phyloP scores from a whole-genome alignment of 1,284 basidiomycete genomes.

The Uromyces viciae-fabae region DNA sequence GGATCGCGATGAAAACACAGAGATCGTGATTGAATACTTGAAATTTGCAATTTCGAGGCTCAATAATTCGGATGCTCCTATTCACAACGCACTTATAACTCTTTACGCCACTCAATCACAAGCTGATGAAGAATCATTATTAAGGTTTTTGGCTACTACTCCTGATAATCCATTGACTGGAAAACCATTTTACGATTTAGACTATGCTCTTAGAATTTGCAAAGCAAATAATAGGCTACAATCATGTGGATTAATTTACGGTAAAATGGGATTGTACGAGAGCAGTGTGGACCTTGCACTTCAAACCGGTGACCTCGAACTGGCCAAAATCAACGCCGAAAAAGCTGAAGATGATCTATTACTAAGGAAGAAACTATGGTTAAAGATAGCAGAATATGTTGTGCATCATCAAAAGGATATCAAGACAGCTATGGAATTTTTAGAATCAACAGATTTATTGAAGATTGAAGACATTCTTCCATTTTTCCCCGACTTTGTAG shows the following conservation, averaged over 20 bases:
- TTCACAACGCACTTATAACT: conserved; percentile 91
- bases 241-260: conserved; percentile 93
- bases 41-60: conserved; percentile 67
- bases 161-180: conserved; percentile 76
- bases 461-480: conserved; percentile 98
- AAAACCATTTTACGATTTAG: conserved; percentile 90
- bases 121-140: conserved; percentile 72
- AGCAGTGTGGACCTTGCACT: conserved; percentile 92
- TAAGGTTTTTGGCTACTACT: conserved; percentile 79
- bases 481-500: conserved; percentile 99
- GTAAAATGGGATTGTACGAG: conserved; percentile 95
- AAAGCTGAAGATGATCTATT: conserved; percentile 83
- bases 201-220: conserved; percentile 90
- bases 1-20: conserved; percentile 3
- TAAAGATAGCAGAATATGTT: conserved; percentile 94
- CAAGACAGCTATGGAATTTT: conserved; percentile 92
- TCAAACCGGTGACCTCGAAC: conserved; percentile 82
- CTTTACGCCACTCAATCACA: conserved; percentile 64
- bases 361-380: conserved; percentile 88
- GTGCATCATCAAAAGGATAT: conserved; percentile 96
- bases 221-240: conserved; percentile 69
- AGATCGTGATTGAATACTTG: conserved; percentile 40
- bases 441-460: conserved; percentile 86
- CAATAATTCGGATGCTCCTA: conserved; percentile 73
- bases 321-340: conserved; percentile 89